Percentiles rank a stretch among this genome's conserved stretches.
phyloP scores from a whole-genome alignment of 2,329 filamentous ascomycete genomes.

The Calonectria montana region DNA sequence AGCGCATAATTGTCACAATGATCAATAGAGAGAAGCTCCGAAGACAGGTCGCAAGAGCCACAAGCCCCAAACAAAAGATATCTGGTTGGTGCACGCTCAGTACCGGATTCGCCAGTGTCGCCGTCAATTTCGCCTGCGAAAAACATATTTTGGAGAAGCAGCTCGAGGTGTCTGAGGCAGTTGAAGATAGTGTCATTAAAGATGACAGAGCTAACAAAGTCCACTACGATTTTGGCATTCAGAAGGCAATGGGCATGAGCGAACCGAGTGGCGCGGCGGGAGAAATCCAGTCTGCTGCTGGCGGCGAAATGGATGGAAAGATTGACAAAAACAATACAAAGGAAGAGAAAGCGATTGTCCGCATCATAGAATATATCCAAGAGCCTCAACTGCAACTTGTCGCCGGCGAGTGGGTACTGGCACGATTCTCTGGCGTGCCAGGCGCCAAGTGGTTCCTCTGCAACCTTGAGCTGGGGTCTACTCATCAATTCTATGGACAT shows the following conservation, averaged over 20 bases:
- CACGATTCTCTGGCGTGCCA: background rate
- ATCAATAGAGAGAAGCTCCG: background rate
- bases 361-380: background rate
- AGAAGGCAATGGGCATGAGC: background rate
- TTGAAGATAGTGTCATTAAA: background rate
- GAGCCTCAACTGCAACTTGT: background rate
- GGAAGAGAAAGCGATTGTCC: background rate
- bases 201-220: background rate
- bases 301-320: background rate
- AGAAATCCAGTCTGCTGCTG: background rate
- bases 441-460: background rate
- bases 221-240: background rate
- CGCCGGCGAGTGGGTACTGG: background rate
- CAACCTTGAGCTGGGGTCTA: background rate
- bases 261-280: background rate
- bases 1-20: background rate
- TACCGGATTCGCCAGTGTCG: background rate
- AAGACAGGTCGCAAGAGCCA: background rate
- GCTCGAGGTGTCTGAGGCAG: background rate
- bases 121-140: background rate
- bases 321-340: background rate
- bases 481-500: background rate
- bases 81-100: background rate
- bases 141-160: background rate
- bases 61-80: background rate